Evolutionary conservation across 2,329 filamentous ascomycete species (phyloP).

Genomic region (Penicillium sp.): DNA sequence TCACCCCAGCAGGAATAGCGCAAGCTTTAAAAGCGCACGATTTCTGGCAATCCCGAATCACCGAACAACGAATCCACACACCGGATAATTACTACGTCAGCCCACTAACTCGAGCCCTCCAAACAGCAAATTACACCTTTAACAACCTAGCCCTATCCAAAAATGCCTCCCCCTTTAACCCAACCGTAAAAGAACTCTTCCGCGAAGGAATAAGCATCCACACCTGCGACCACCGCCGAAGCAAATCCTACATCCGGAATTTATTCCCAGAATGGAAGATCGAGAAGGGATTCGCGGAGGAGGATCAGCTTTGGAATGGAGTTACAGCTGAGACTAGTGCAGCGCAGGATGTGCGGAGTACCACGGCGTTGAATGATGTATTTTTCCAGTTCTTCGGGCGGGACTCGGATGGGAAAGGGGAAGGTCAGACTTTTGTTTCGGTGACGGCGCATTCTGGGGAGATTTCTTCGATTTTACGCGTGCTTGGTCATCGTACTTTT

Average conservation of each 20-base stretch:
- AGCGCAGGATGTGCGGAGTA: conserved; percentile 52
- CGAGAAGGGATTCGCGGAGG: conserved; percentile 57
- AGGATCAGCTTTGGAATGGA: conserved; percentile 59
- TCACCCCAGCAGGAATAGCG: conserved; percentile 55
- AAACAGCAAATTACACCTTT: conserved; percentile 61
- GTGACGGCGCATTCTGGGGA: conserved; percentile 63
- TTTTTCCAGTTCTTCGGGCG: too few relatives aligned
- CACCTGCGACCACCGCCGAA: conserved; percentile 62
- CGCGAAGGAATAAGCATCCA: conserved; percentile 63
- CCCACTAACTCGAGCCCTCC: conserved; percentile 60
- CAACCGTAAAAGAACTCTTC: conserved; percentile 60
- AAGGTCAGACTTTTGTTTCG: conserved; percentile 53
- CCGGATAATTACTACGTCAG: conserved; percentile 61
- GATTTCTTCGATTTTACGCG: conserved; percentile 56
- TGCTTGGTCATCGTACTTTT: conserved; percentile 52
- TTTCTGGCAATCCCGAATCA: conserved; percentile 56
- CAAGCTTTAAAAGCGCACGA: conserved; percentile 53
- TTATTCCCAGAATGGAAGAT: conserved; percentile 56
- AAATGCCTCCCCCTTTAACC: conserved; percentile 50
- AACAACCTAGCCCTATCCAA: conserved; percentile 48
- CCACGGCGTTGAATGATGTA: conserved; percentile 55
- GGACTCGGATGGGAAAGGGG: conserved; percentile 26
- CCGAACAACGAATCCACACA: conserved; percentile 52
- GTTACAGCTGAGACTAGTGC: conserved; percentile 53
- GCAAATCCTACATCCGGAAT: conserved; percentile 50